phyloP scores from a whole-genome alignment of 768 basidiomycete genomes.

The Termitomyces sp. region DNA sequence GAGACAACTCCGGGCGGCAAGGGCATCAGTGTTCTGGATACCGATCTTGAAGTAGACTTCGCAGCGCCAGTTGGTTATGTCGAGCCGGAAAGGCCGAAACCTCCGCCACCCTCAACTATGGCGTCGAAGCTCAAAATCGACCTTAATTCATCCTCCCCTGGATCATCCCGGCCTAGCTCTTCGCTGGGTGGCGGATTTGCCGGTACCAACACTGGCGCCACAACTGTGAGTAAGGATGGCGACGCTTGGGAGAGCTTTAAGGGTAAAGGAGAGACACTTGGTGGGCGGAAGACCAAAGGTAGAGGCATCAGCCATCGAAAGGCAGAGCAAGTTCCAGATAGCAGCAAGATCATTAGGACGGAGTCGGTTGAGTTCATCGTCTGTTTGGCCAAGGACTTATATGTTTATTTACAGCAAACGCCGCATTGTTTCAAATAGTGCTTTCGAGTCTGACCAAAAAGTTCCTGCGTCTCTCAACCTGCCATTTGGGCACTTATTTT shows the following conservation, averaged over 20 bases:
- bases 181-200: constrained; percentile 66
- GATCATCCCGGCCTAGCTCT: constrained; percentile 77
- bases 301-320: constrained; percentile 85
- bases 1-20: constrained; percentile 82
- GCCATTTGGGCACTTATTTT: constrained; percentile 93
- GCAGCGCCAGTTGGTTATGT: constrained; percentile 90
- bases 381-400: constrained; percentile 7
- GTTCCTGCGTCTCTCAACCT: constrained; percentile 88
- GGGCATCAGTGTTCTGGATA: constrained; percentile 88
- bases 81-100: constrained; percentile 84
- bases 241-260: constrained; percentile 95
- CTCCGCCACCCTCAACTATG: constrained; percentile 84
- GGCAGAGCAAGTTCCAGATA: constrained; percentile 70
- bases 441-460: constrained; percentile 64
- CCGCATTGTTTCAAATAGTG: constrained; percentile 77
- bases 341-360: constrained; percentile 86
- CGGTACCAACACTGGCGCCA: constrained; percentile 38
- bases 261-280: constrained; percentile 87
- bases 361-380: constrained; percentile 53
- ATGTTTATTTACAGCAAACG: constrained; percentile 51
- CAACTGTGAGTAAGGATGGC: constrained; percentile 64
- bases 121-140: constrained; percentile 96
- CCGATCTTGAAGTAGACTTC: constrained; percentile 98
- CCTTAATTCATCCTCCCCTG: constrained; percentile 77
- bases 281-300: constrained; percentile 90